Conservation (phyloP, 176 grass and related monocot genomes). For the Phoenix roebelenii region DNA sequence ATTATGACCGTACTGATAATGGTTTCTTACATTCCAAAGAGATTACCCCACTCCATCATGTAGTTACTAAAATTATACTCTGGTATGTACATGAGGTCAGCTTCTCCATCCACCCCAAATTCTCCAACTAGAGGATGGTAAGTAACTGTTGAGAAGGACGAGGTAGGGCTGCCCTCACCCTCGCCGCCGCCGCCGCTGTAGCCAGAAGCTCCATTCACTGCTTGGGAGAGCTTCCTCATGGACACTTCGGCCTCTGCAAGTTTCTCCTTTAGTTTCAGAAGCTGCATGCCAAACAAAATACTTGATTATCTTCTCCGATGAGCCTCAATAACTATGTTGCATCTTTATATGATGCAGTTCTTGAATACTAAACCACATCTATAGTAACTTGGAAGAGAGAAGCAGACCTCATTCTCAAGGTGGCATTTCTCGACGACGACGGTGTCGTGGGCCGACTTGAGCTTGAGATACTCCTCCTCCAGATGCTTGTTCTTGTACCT, state of each 20-base stretch:
- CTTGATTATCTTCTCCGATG: too few relatives aligned
- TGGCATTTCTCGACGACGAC: constrained; percentile 69
- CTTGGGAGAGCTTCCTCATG: neutral
- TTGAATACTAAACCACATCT: too few relatives aligned
- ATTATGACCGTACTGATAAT: neutral
- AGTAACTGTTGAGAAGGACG: neutral
- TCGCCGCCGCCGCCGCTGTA: neutral
- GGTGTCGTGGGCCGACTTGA: constrained; percentile 72
- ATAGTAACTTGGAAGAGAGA: neutral
- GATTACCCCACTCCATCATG: constrained; percentile 29
- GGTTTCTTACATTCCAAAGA: constrained; percentile 32
- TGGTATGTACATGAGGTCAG: neutral
- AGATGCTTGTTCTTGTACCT: constrained; percentile 96
- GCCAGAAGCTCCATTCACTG: neutral
- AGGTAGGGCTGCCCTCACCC: neutral
- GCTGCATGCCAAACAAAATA: neutral
- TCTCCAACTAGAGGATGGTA: neutral
- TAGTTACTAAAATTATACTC: constrained; percentile 51
- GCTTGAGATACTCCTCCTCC: constrained; percentile 82
- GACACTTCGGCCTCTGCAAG: neutral
- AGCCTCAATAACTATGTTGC: too few relatives aligned
- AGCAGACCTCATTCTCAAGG: constrained; percentile 71
- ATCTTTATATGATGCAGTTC: too few relatives aligned
- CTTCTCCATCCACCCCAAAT: neutral
- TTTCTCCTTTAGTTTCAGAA: constrained; percentile 5